These are phyloP conservation scores for Aspergillus quadrilineatus DNA, from an alignment of 2,329 filamentous ascomycete genomes.

Conservation along the genomic window DNA sequence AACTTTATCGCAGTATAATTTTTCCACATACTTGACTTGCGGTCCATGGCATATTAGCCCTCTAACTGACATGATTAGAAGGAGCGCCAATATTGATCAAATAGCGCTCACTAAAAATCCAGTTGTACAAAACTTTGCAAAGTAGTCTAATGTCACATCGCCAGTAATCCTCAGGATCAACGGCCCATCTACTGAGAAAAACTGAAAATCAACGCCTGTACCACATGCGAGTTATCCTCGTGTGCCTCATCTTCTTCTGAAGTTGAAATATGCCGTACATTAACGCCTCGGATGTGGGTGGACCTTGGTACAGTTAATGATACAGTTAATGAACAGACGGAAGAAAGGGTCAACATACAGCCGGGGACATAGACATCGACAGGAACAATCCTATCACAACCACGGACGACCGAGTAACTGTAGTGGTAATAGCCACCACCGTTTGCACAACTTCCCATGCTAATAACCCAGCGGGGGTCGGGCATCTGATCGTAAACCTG, in stretches of 20 bases:
- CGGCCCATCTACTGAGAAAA: neutral
- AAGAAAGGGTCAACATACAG: constrained; percentile 51
- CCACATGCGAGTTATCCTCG: constrained; percentile 58
- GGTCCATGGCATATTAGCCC: too few relatives aligned
- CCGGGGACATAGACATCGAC: constrained; percentile 84
- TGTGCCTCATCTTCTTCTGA: constrained; percentile 72
- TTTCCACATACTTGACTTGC: too few relatives aligned
- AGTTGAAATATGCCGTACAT: constrained; percentile 73
- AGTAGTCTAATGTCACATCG: constrained; percentile 11
- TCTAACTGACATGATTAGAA: too few relatives aligned
- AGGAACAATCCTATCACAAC: constrained; percentile 77
- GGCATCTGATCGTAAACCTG: constrained; percentile 97
- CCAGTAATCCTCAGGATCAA: neutral
- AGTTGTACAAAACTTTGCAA: constrained; percentile 10
- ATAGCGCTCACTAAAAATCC: neutral
- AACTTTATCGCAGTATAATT: too few relatives aligned
- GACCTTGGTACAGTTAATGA: constrained; percentile 31
- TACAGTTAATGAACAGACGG: constrained; percentile 3
- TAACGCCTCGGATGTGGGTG: constrained; percentile 55
- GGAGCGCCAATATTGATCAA: neutral
- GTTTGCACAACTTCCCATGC: constrained; percentile 84
- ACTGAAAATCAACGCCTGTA: constrained; percentile 48
- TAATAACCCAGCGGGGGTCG: constrained; percentile 83
- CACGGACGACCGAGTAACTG: constrained; percentile 74
- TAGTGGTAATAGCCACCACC: constrained; percentile 88